A percentile compares a stretch with the other conserved stretches of the same genome.
These are phyloP conservation scores for Mrakia gelida DNA, from an alignment of 768 basidiomycete species.

Conservation along the genomic window DNA sequence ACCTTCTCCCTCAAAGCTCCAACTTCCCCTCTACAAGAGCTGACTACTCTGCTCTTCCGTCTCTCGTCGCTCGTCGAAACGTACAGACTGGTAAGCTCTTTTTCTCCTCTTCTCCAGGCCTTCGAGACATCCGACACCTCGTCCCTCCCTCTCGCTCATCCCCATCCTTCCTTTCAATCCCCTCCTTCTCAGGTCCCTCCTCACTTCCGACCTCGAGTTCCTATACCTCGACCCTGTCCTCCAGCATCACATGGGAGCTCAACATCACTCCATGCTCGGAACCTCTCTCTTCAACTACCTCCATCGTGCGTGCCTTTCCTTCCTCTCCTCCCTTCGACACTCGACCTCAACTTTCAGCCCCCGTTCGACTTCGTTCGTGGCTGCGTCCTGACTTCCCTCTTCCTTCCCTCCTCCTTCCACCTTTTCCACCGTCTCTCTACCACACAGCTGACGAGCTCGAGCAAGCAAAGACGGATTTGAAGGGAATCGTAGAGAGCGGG, in stretches of 20 bases:
- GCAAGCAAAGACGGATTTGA: constrained; percentile 68
- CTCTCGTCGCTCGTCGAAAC: background rate
- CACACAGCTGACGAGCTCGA: constrained; percentile 61
- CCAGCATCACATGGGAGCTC: constrained; percentile 62
- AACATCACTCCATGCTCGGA: constrained; percentile 65
- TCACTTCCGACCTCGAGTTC: constrained; percentile 69
- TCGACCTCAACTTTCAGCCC: background rate
- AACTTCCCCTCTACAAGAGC: background rate
- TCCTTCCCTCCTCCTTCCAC: background rate
- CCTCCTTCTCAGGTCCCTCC: constrained; percentile 68
- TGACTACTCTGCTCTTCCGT: background rate
- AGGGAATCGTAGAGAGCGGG: constrained; percentile 65
- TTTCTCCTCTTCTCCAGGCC: background rate
- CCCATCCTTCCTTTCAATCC: background rate
- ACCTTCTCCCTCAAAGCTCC: background rate
- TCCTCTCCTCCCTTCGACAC: background rate
- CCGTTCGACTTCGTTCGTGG: background rate
- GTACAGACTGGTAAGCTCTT: constrained; percentile 15
- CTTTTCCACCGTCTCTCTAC: background rate
- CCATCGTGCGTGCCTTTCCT: constrained; percentile 49
- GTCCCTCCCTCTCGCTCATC: background rate
- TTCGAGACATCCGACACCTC: background rate
- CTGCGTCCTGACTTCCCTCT: background rate
- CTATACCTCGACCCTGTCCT: constrained; percentile 81
- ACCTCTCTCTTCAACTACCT: constrained; percentile 70